A percentile compares a stretch with the other conserved stretches of the same genome.
phyloP scores from a whole-genome alignment of 2,329 filamentous ascomycete genomes.

The Curvularia sp. region DNA sequence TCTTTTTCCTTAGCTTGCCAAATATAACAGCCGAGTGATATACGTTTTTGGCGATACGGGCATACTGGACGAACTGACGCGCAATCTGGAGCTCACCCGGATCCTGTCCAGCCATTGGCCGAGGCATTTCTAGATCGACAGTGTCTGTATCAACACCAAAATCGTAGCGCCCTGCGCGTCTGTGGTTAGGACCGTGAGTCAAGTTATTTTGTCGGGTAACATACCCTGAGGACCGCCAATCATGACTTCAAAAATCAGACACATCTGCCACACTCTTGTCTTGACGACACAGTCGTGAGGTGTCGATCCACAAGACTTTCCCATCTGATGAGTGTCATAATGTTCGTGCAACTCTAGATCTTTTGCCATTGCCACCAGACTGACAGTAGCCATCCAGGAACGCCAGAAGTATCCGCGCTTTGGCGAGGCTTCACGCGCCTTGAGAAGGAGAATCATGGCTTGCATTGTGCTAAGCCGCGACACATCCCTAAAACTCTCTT shows the following conservation, averaged over 20 bases:
- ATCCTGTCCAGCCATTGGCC: slow-evolving; percentile 71
- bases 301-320: slow-evolving; percentile 71
- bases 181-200: slow-evolving; percentile 14
- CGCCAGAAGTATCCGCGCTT: slow-evolving; percentile 96
- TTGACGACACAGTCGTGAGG: slow-evolving; percentile 81
- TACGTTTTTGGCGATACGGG: slow-evolving; percentile 78
- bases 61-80: slow-evolving; percentile 83
- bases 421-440: slow-evolving; percentile 88
- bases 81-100: slow-evolving; percentile 79
- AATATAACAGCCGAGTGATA: slow-evolving; percentile 79
- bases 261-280: slow-evolving; percentile 86
- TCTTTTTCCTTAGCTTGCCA: slow-evolving; percentile 73
- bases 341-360: slow-evolving; percentile 91
- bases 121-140: slow-evolving; percentile 74
- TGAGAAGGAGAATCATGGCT: slow-evolving; percentile 83
- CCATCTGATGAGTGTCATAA: slow-evolving; percentile 76
- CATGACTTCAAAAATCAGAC: slow-evolving; percentile 89
- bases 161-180: slow-evolving; percentile 69
- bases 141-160: slow-evolving; percentile 76
- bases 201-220: neutral
- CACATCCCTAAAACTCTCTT: slow-evolving; percentile 91
- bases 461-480: slow-evolving; percentile 91
- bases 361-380: slow-evolving; percentile 90
- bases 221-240: slow-evolving; percentile 90
- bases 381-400: slow-evolving; percentile 95